Evolutionary conservation across 345 rosid species (phyloP), one percentile per base, ranked within the genome.

Genomic region (Populus deltoides): DNA sequence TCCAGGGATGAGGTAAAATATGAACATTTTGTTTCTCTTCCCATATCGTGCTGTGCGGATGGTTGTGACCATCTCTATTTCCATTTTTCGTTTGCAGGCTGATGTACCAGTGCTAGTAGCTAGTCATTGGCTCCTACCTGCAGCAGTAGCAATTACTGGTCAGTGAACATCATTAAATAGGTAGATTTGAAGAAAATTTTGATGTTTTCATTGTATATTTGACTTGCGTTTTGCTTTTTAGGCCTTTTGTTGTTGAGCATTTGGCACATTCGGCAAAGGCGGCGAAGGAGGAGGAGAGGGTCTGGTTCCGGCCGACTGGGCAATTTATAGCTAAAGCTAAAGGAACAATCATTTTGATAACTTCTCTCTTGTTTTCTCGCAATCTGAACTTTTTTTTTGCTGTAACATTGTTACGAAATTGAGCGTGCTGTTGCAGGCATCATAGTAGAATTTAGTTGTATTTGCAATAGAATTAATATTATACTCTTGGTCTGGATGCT

Each of bases 61-160:
- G 39, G 66, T 72, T 75, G 83, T 55, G 6, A 17, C 18, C 68
- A 33, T 71, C 9, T 39, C 36, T 13, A 8, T 12, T 77, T 18
- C 3, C 63, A 7, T 62, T 35, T 75, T 38, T 7, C 5, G 65
- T 80, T 59, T 83, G 83, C 92, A 95, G 98, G 85, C 90, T 79
- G 99, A 96, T 78, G 80, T 82, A 75, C 92, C 98, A 27, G 85
- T 88, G 71, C 90, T 89, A 39, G 87, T 87, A 78, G 87, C 91
- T 57, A 91, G 90, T 81, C 93, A 87, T 43, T 91, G 97, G 99
- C 87, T 93, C 71, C 82, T 91, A 79, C 98, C 92, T 72, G 93
- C 90, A 12, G 88, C 87, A 25, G 86, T 91, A 72, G 90, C 88
- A 51, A 78, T 90, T 66, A 80, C 89, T 49, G 99, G 98, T 95